Conservation (phyloP, 1,139 yeast genomes). For the Kodamaea arcana region DNA sequence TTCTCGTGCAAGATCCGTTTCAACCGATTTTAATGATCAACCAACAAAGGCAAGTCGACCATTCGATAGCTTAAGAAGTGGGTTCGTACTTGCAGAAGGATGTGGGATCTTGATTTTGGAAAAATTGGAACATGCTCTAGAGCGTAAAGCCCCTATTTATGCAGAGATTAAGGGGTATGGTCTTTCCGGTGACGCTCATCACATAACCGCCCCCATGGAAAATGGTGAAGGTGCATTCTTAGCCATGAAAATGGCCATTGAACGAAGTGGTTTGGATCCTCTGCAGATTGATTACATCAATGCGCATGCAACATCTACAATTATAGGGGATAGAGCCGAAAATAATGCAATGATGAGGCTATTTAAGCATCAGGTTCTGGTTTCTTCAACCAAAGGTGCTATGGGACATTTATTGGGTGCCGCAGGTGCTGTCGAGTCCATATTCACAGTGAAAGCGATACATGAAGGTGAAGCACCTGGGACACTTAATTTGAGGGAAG, state of each 20-base stretch:
- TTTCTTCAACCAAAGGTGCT: conserved; percentile 87
- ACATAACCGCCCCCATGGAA: conserved; percentile 85
- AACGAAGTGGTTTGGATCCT: conserved; percentile 41
- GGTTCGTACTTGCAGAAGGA: conserved; percentile 95
- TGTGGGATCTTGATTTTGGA: conserved; percentile 79
- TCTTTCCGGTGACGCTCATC: conserved; percentile 85
- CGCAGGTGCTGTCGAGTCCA: conserved; percentile 91
- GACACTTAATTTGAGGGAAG: conserved; percentile 61
- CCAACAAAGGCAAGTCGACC: conserved; percentile 80
- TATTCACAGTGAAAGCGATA: conserved; percentile 70
- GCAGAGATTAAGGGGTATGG: conserved; percentile 89
- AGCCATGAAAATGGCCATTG: conserved; percentile 77
- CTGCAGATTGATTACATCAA: conserved; percentile 68
- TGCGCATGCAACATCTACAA: conserved; percentile 96
- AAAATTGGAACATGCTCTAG: conserved; percentile 67
- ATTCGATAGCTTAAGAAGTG: conserved; percentile 72
- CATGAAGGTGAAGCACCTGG: conserved; percentile 64
- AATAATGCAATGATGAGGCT: conserved; percentile 64
- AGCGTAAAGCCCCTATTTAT: conserved; percentile 56
- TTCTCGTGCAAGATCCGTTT: conserved; percentile 81
- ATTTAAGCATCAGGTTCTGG: conserved; percentile 35
- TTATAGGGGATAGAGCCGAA: conserved; percentile 86
- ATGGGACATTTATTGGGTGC: conserved; percentile 95
- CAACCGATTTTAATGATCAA: conserved; percentile 55
- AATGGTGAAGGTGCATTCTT: conserved; percentile 81